These are phyloP conservation scores for Firmiana major DNA, from an alignment of 345 rosid species.

Conservation along the genomic window DNA sequence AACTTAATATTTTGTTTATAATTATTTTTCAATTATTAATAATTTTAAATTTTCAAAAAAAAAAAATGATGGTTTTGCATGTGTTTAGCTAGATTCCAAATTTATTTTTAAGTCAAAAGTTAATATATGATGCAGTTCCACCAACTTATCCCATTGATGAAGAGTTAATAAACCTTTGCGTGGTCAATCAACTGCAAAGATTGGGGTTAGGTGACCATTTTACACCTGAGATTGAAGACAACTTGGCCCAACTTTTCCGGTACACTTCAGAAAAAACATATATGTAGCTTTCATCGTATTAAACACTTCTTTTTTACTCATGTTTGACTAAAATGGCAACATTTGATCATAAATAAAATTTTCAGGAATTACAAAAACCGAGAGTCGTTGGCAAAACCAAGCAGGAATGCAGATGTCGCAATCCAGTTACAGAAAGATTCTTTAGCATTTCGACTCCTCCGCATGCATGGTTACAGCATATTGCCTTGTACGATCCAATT, in stretches of 20 bases:
- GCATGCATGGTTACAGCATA: constrained; percentile 43
- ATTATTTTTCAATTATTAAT: no score
- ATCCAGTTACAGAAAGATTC: constrained; percentile 46
- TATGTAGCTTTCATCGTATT: no score
- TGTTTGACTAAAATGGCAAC: no score
- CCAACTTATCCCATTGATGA: constrained; percentile 42
- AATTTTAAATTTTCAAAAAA: no score
- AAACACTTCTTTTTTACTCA: no score
- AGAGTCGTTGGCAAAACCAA: background rate
- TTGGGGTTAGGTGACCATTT: constrained; percentile 54
- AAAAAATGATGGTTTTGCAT: no score
- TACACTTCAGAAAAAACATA: no score
- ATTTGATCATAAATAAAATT: no score
- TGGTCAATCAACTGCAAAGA: constrained; percentile 43
- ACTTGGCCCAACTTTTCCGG: constrained; percentile 42
- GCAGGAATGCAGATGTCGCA: background rate
- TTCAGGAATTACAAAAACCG: constrained; percentile 27
- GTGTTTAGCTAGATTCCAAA: no score
- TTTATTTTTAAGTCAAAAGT: no score
- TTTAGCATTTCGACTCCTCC: constrained; percentile 49
- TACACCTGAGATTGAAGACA: constrained; percentile 32
- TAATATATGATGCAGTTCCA: constrained; percentile 26
- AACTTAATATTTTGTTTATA: no score
- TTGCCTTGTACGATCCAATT: constrained; percentile 38
- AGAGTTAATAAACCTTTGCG: constrained; percentile 46